A percentile compares a stretch with the other conserved stretches of the same genome.
phyloP scores from a whole-genome alignment of 495 filamentous ascomycete genomes.

The Penicillium argentinense region DNA sequence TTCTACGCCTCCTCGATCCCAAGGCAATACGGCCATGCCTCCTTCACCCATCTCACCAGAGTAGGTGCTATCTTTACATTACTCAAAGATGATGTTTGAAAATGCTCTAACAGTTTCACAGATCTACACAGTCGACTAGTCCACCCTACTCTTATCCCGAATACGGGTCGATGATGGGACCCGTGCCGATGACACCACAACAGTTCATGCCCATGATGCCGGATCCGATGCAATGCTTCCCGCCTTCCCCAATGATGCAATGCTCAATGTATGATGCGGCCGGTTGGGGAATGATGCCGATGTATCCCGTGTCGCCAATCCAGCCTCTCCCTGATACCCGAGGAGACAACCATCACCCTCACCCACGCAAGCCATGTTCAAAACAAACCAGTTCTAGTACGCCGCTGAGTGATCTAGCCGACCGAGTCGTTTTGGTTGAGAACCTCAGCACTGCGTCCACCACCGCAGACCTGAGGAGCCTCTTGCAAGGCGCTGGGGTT shows the following conservation, averaged over 20 bases:
- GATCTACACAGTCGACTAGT: constrained; percentile 26
- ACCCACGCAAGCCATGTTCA: constrained; percentile 14
- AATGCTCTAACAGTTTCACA: constrained; percentile 10
- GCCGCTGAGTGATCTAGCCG: constrained; percentile 1
- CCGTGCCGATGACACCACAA: constrained; percentile 27
- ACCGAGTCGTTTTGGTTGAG: constrained; percentile 29
- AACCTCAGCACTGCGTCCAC: constrained; percentile 30
- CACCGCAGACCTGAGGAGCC: constrained; percentile 18
- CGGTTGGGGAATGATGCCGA: constrained; percentile 33
- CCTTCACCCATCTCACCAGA: constrained; percentile 41
- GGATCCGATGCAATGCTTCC: constrained; percentile 31
- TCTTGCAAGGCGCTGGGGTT: constrained; percentile 23
- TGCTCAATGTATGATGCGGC: constrained; percentile 29
- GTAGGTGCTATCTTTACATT: constrained; percentile 22
- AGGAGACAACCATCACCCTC: constrained; percentile 1
- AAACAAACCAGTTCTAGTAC: constrained; percentile 10
- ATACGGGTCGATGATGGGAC: constrained; percentile 29
- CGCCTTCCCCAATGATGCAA: constrained; percentile 35
- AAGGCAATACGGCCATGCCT: constrained; percentile 33
- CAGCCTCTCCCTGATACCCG: constrained; percentile 14
- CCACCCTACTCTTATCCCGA: constrained; percentile 31
- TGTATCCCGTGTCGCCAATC: constrained; percentile 31
- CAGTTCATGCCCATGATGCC: constrained; percentile 35
- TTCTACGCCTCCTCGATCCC: constrained; percentile 34
- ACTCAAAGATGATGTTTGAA: background rate